Percentiles rank a stretch among this genome's conserved stretches.
Conservation (phyloP, 495 filamentous ascomycete genomes). For the Friedmanniomyces simplex region DNA sequence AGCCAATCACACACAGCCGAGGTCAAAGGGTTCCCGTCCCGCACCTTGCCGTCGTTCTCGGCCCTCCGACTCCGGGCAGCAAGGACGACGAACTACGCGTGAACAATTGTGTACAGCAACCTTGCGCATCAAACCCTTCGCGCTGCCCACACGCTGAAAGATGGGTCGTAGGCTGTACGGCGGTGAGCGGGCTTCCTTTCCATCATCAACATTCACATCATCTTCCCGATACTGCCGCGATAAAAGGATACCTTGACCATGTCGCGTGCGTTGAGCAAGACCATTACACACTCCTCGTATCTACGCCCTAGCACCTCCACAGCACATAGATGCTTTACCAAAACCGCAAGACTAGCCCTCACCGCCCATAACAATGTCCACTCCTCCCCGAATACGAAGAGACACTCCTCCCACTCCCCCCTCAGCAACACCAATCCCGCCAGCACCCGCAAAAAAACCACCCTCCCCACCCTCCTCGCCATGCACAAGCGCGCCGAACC, state of each 20-base stretch:
- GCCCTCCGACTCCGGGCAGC: background rate
- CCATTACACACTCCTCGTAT: background rate
- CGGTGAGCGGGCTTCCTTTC: background rate
- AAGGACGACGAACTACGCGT: conserved; percentile 1
- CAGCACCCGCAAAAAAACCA: conserved; percentile 69
- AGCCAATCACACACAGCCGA: too few relatives aligned
- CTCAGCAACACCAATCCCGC: conserved; percentile 43
- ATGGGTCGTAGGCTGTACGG: background rate
- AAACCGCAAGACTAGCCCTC: background rate
- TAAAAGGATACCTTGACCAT: conserved; percentile 6
- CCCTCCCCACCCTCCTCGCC: conserved; percentile 60
- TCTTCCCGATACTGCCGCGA: background rate
- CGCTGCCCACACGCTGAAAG: background rate
- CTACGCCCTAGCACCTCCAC: too few relatives aligned
- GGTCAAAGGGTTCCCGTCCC: too few relatives aligned
- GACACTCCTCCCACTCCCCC: conserved; percentile 78
- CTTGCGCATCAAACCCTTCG: too few relatives aligned
- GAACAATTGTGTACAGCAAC: conserved; percentile 12
- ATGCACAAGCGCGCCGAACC: conserved; percentile 75
- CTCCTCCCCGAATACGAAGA: too few relatives aligned
- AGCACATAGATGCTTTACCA: background rate
- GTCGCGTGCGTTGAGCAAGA: conserved; percentile 24
- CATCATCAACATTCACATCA: background rate
- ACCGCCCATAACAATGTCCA: background rate
- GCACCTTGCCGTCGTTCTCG: too few relatives aligned